Evolutionary conservation across 768 basidiomycete genomes (phyloP), one percentile per base, ranked within the genome.

Genomic region (Crucibulum laeve): DNA sequence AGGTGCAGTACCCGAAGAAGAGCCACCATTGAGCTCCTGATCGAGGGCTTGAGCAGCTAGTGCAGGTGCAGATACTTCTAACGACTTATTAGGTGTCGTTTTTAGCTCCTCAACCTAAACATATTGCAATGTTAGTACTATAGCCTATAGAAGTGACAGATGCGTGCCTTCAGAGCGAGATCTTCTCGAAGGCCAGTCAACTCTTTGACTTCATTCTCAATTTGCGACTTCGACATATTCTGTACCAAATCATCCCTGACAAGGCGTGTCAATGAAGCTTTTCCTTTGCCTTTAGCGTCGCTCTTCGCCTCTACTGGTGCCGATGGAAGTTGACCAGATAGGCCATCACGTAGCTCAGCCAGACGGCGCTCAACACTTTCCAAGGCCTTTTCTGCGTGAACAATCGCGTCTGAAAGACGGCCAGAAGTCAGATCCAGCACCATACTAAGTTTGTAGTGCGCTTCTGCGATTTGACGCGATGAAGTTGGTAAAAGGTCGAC

Each of bases 391-490:
- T 88, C 80, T 1, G 87, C 91, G 44, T 96, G 90, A 11, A 60
- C 51, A 33, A 97, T 87, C 2, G 94, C 85, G 44, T 91, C 88
- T 11, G 82, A 72, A 4, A 94, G 79, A 8, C 86, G 78, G 3
- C 90, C 89, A 0, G 92, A 79, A 1, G 90, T 92, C 47, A 95
- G 78, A 59, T 97, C 94, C 30, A 93, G 82, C 10, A 89, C 92
- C 60, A 95, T 91, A 56, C 89, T 91, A 49, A 97, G 76, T 58
- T 94, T 93, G 60, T 92, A 96, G 61, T 96, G 91, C 4, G 85
- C 91, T 59, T 93, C 91, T 0, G 94, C 91, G 51, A 96, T 84
- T 53, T 94, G 89, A 34, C 94, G 85, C 3, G 91, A 93, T n/a
- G 87, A 87, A n/a, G 70, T 59, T 0, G 94, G 87, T 4, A 96